Evolutionary conservation across 164 flowering plant species (phyloP), one percentile per base, ranked within the genome.

Genomic region (Malania oleifera): DNA sequence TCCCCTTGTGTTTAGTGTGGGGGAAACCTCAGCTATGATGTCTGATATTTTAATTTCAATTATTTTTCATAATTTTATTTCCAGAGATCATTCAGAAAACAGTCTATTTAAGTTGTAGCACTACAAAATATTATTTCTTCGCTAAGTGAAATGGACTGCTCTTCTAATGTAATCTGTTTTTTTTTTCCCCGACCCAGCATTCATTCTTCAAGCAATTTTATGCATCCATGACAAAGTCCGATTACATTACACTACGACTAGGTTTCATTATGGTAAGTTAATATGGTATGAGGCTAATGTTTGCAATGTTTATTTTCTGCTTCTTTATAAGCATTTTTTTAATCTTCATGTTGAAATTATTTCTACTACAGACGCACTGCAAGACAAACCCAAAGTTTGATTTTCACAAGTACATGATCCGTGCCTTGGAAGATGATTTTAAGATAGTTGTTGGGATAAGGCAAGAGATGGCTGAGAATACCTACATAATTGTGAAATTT

Each of bases 321-420:
- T 29, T 60, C 17, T 17, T 3, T 7, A 4, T 37, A 26, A 7
- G 14, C 8, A 0, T 27, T n/a, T n/a, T n/a, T n/a, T n/a, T n/a
- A n/a, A n/a, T n/a, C n/a, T 25, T 9, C 34, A 22, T 20, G n/a
- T 46, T 46, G 7, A 18, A 19, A 8, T 4, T 55, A 5, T 51
- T 28, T 61, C 37, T 69, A 5, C 15, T 68, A 22, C 60, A 91
- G 98, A 72, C 68, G 0, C 98, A 92, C 60, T 84, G 95, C 75
- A 79, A 63, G 64, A 59, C 73, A 34, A 82, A 78, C 66, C 84
- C 70, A 1, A 75, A 77, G 73, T 84, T 83, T 55, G 75, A 93
- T 76, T 93, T 93, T 64, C 95, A 93, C 77, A 82, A 80, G 61
- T 93, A 89, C 77, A 80, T 93, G 97, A 69, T 86, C 27, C 84